Evolutionary conservation across 495 filamentous ascomycete genomes (phyloP).

Genomic region (Aspergillus funiculosus): DNA sequence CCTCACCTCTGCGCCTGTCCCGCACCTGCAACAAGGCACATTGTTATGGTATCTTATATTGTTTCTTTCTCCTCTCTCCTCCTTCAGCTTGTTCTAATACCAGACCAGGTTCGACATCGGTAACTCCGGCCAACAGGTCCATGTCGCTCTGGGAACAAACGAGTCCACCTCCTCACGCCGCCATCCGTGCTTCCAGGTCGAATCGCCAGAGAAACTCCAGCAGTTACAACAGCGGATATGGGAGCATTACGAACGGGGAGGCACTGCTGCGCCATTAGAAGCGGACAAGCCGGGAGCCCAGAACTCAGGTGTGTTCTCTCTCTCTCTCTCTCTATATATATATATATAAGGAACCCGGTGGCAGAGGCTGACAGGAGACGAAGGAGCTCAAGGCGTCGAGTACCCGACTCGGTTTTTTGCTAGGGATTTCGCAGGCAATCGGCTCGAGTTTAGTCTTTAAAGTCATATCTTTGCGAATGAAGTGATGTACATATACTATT

Average conservation of each 20-base stretch:
- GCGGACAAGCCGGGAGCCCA: constrained; percentile 51
- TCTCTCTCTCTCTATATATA: background rate
- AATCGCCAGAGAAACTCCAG: constrained; percentile 38
- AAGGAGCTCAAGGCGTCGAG: constrained; percentile 51
- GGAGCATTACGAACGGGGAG: constrained; percentile 46
- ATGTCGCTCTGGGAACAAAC: constrained; percentile 49
- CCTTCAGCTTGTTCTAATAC: background rate
- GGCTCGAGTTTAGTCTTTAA: constrained; percentile 56
- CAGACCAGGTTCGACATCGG: constrained; percentile 46
- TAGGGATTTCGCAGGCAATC: constrained; percentile 57
- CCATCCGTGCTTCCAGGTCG: constrained; percentile 55
- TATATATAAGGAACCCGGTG: background rate
- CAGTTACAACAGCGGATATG: constrained; percentile 46
- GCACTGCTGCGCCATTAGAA: constrained; percentile 43
- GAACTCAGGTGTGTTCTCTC: constrained; percentile 40
- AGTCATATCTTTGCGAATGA: too few relatives aligned
- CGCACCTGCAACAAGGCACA: constrained; percentile 41
- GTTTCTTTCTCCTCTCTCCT: background rate
- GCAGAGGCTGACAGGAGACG: background rate
- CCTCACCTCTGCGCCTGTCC: constrained; percentile 45
- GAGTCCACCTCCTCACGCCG: constrained; percentile 42
- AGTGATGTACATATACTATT: too few relatives aligned
- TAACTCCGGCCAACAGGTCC: constrained; percentile 53
- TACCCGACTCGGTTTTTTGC: constrained; percentile 59
- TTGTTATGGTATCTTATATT: constrained; percentile 42